These are phyloP conservation scores for Mycena indigotica DNA, from an alignment of 768 basidiomycete species.

Conservation along the genomic window DNA sequence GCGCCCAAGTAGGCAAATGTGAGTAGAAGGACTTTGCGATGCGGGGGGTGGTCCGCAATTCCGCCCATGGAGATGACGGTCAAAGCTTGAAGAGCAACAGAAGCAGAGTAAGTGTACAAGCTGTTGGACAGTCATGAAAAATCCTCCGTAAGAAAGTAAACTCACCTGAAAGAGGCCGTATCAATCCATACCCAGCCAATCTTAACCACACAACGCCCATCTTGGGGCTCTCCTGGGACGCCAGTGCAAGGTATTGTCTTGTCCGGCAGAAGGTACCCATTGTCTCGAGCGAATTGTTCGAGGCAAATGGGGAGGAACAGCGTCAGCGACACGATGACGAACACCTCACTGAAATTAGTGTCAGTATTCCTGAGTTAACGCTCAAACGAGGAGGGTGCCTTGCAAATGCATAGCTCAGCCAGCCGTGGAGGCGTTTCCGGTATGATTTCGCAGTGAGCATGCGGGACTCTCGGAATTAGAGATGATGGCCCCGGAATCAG, in stretches of 20 bases:
- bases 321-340: constrained; percentile 79
- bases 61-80: constrained; percentile 93
- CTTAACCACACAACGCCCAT: constrained; percentile 73
- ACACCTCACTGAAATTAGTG: constrained; percentile 59
- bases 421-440: constrained; percentile 60
- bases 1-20: constrained; percentile 76
- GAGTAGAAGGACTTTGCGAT: constrained; percentile 79
- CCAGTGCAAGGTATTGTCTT: constrained; percentile 57
- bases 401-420: constrained; percentile 86
- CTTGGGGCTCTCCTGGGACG: constrained; percentile 25
- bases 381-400: constrained; percentile 46
- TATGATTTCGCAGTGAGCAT: constrained; percentile 24
- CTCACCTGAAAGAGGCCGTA: constrained; percentile 88
- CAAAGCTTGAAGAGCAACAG: constrained; percentile 88
- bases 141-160: not conserved
- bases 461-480: not conserved
- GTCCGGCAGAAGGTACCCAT: constrained; percentile 78
- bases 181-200: constrained; percentile 88
- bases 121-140: constrained; percentile 38
- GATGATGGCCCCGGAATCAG: too few species aligned
- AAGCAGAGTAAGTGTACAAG: constrained; percentile 84
- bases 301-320: constrained; percentile 82
- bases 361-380: not conserved
- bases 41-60: constrained; percentile 83
- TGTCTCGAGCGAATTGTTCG: constrained; percentile 88